Conservation (phyloP, 2,329 filamentous ascomycete species). For the Raffaelea arxii region DNA sequence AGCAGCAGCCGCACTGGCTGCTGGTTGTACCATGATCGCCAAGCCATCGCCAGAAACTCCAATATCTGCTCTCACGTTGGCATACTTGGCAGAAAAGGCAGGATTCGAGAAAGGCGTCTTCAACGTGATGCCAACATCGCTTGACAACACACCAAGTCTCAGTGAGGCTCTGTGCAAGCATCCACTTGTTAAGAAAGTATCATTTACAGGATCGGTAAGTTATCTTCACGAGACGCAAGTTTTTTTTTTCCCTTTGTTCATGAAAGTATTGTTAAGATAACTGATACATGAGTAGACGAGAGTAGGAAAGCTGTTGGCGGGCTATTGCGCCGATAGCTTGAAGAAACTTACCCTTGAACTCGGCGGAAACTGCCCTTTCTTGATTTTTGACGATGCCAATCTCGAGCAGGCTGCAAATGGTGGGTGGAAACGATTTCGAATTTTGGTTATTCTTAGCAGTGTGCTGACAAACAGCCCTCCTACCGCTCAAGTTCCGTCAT, state of each 20-base stretch:
- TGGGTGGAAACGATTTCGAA: no score
- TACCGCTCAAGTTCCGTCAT: constrained; percentile 30
- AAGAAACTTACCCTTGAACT: neutral
- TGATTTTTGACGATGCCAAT: neutral
- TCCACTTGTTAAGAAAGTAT: constrained; percentile 49
- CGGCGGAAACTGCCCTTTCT: neutral
- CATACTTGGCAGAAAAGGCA: constrained; percentile 56
- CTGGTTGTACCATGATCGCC: constrained; percentile 64
- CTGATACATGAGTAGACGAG: constrained; percentile 49
- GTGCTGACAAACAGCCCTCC: constrained; percentile 20
- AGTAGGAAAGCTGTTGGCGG: constrained; percentile 39
- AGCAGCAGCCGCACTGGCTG: constrained; percentile 56
- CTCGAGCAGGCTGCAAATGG: constrained; percentile 42
- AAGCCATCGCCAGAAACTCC: constrained; percentile 69
- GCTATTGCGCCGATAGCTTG: neutral
- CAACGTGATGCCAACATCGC: constrained; percentile 34
- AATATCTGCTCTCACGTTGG: constrained; percentile 59
- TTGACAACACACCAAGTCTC: constrained; percentile 32
- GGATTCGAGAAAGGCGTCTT: constrained; percentile 69
- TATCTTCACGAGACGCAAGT: no score
- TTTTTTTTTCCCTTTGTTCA: no score
- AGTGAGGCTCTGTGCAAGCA: constrained; percentile 37
- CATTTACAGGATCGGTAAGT: constrained; percentile 53
- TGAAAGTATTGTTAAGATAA: no score
- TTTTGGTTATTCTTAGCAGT: no score